Conservation (phyloP, 2,329 filamentous ascomycete genomes). For the Ophiosphaerella korrae region DNA sequence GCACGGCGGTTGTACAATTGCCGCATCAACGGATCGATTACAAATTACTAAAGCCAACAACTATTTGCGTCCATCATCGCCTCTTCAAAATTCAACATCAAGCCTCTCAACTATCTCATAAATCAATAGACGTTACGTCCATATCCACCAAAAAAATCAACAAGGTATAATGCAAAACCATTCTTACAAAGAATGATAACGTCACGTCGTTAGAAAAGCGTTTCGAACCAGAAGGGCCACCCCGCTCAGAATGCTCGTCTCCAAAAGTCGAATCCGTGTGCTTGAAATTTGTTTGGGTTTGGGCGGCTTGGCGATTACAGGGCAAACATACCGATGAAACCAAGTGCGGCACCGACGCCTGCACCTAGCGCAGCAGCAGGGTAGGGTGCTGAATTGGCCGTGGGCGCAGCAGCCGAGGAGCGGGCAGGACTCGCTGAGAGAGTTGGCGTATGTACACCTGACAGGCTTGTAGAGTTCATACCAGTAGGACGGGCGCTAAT, state of each 20-base stretch:
- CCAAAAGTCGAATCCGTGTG: slow-evolving; percentile 6
- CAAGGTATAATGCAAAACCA: slow-evolving; percentile 25
- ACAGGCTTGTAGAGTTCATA: slow-evolving; percentile 25
- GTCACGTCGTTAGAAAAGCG: slow-evolving; percentile 40
- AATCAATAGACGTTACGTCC: slow-evolving; percentile 6
- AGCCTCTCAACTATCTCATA: slow-evolving; percentile 7
- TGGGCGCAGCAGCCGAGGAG: slow-evolving; percentile 15
- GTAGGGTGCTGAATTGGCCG: slow-evolving; percentile 39
- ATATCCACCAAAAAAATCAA: slow-evolving; percentile 1
- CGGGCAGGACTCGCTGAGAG: slow-evolving; percentile 14
- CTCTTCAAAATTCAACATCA: slow-evolving; percentile 7
- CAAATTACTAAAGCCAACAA: slow-evolving; percentile 7
- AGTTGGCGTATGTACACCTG: slow-evolving; percentile 30
- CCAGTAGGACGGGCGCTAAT: slow-evolving; percentile 22
- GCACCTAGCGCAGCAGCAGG: slow-evolving; percentile 48
- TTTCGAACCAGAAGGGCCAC: slow-evolving; percentile 31
- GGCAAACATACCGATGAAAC: slow-evolving; percentile 51
- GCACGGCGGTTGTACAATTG: not conserved
- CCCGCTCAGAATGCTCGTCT: slow-evolving; percentile 22
- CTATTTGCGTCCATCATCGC: not conserved
- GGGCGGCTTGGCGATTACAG: slow-evolving; percentile 37
- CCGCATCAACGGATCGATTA: slow-evolving; percentile 1
- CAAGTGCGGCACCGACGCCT: slow-evolving; percentile 48
- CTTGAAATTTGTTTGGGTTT: not conserved
- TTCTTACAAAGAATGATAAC: slow-evolving; percentile 34